Conservation (phyloP, 306 rosid species). For the Rosa multiflora region DNA sequence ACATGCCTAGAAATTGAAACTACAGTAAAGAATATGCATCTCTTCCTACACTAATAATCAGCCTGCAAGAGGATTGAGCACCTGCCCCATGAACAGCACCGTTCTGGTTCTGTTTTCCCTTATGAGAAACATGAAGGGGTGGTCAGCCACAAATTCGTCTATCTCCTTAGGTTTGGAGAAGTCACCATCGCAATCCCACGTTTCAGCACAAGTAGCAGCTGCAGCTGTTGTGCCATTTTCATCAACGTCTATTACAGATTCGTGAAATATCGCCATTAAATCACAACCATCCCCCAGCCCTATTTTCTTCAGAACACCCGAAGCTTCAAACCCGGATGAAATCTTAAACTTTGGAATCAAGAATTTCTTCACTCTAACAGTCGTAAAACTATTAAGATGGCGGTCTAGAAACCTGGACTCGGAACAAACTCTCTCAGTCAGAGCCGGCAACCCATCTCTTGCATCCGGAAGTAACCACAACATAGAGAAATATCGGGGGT, state of each 20-base stretch:
- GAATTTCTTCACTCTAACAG: not conserved
- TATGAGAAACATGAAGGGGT: constrained; percentile 29
- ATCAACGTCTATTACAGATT: constrained; percentile 20
- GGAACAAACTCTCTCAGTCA: not conserved
- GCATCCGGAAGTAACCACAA: constrained; percentile 32
- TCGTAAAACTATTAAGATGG: not conserved
- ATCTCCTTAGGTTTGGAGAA: accelerated
- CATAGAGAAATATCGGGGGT: constrained; percentile 13
- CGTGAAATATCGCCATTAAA: constrained; percentile 9
- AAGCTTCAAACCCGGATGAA: not conserved
- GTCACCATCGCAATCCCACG: not conserved
- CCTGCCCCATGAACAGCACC: constrained; percentile 16
- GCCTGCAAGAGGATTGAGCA: constrained; percentile 12
- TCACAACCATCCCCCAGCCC: constrained; percentile 29
- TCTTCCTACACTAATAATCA: not conserved
- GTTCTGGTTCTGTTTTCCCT: constrained; percentile 12
- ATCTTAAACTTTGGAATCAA: constrained; percentile 31
- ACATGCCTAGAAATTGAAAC: not conserved
- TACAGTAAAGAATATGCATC: not conserved
- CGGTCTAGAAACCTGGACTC: constrained; percentile 9
- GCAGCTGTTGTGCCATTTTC: constrained; percentile 30
- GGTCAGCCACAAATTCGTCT: constrained; percentile 29
- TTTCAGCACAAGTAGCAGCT: constrained; percentile 5
- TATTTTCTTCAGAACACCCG: not conserved
- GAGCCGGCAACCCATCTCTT: constrained; percentile 21